A percentile compares a stretch with the other conserved stretches of the same genome.
Conservation (phyloP, 2,329 filamentous ascomycete genomes). For the Arthrobotrys iridis region DNA sequence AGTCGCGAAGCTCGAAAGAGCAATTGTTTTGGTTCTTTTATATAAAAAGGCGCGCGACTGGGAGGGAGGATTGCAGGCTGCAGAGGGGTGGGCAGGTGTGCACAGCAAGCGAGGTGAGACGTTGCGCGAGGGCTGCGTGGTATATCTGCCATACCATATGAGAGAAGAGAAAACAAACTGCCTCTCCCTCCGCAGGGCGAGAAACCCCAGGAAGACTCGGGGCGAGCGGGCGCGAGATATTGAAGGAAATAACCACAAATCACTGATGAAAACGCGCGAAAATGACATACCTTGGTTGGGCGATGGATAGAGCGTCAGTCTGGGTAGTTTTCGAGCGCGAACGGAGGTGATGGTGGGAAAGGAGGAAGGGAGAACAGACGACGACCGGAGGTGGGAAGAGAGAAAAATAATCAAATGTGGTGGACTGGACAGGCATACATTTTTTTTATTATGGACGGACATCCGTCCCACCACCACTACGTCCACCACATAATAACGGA, state of each 20-base stretch:
- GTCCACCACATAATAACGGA: slow-evolving; percentile 5
- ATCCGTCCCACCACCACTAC: neutral
- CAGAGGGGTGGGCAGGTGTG: slow-evolving; percentile 4
- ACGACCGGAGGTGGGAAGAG: slow-evolving; percentile 47
- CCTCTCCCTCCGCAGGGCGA: neutral
- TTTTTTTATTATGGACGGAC: neutral
- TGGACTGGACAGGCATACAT: slow-evolving; percentile 19
- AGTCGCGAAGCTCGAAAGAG: slow-evolving; percentile 2
- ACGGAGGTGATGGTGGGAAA: slow-evolving; percentile 35
- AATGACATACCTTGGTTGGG: slow-evolving; percentile 52
- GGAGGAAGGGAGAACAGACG: slow-evolving; percentile 33
- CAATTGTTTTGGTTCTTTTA: slow-evolving; percentile 25
- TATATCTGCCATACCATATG: neutral
- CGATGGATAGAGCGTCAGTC: slow-evolving; percentile 17
- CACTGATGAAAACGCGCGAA: slow-evolving; percentile 39
- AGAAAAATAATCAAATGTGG: slow-evolving; percentile 45
- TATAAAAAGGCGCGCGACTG: slow-evolving; percentile 17
- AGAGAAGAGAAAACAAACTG: slow-evolving; percentile 17
- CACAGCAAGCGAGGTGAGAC: slow-evolving; percentile 30
- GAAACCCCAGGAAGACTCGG: no score
- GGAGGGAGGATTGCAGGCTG: neutral
- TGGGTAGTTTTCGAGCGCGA: slow-evolving; percentile 36
- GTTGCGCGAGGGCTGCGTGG: slow-evolving; percentile 25
- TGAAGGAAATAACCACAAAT: slow-evolving; percentile 45
- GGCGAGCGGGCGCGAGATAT: slow-evolving; percentile 25